A percentile compares a stretch with the other conserved stretches of the same genome.
These are phyloP conservation scores for Typha latifolia DNA, from an alignment of 176 grass and related monocot genomes.

Conservation along the genomic window DNA sequence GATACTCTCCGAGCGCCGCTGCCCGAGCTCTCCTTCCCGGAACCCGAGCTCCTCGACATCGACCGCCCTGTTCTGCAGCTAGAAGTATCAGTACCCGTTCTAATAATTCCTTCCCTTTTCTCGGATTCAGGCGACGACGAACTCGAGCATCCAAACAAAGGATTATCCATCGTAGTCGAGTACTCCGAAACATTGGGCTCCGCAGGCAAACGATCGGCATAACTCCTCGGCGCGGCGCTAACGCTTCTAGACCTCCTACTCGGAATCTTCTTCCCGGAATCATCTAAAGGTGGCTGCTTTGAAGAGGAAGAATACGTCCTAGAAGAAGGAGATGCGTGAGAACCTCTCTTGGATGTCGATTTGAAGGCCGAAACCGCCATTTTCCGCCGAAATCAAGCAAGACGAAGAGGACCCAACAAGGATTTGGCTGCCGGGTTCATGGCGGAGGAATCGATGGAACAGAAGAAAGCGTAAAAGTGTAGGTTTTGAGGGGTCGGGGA, in stretches of 20 bases:
- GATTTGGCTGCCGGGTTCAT: neutral
- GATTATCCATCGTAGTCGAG: slow-evolving; percentile 32
- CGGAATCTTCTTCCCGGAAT: slow-evolving; percentile 23
- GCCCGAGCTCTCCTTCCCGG: neutral
- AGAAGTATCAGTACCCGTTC: neutral
- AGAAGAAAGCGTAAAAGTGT: neutral
- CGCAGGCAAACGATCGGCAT: neutral
- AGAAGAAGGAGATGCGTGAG: slow-evolving; percentile 8
- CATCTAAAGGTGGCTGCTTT: slow-evolving; percentile 11
- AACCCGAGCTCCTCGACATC: neutral
- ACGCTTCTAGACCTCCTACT: slow-evolving; percentile 33
- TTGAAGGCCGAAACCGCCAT: slow-evolving; percentile 32
- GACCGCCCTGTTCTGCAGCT: slow-evolving; percentile 8
- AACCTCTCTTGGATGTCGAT: slow-evolving; percentile 36
- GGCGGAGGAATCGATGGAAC: neutral
- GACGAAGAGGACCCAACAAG: neutral
- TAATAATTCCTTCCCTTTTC: neutral
- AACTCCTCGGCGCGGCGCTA: slow-evolving; percentile 15
- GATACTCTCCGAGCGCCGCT: neutral
- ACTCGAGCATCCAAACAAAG: slow-evolving; percentile 27
- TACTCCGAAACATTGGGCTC: slow-evolving; percentile 2
- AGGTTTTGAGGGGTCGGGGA: neutral
- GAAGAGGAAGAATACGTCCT: slow-evolving; percentile 12
- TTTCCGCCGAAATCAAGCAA: neutral
- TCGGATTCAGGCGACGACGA: slow-evolving; percentile 22